These are phyloP conservation scores for Yamadazyma jaroonii DNA, from an alignment of 1,139 yeast species.

Conservation along the genomic window DNA sequence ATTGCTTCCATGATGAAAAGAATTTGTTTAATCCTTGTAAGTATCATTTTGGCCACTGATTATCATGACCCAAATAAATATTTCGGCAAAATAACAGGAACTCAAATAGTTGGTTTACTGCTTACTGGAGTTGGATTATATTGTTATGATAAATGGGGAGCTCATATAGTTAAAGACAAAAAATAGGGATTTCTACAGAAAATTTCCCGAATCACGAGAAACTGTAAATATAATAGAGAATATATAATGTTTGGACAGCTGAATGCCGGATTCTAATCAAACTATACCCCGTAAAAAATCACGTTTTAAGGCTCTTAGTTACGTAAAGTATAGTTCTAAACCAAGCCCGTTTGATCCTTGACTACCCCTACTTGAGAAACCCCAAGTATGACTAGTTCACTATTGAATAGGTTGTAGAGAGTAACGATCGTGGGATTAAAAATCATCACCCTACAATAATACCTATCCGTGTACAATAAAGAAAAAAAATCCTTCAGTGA, in stretches of 20 bases:
- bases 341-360: conserved; percentile 44
- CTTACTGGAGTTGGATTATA: conserved; percentile 35
- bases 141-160: conserved; percentile 43
- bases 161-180: conserved; percentile 24
- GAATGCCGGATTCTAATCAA: conserved; percentile 40
- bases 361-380: conserved; percentile 27
- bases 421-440: conserved; percentile 37
- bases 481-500: conserved; percentile 11
- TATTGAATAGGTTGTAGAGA: conserved; percentile 55
- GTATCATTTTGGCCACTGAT: conserved; percentile 24
- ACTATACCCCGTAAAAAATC: conserved; percentile 4
- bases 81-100: conserved; percentile 27
- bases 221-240: conserved; percentile 13
- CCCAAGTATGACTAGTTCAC: conserved; percentile 31
- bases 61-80: conserved; percentile 17
- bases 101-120: conserved; percentile 29
- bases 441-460: conserved; percentile 53
- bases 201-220: neutral
- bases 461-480: conserved; percentile 50
- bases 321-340: conserved; percentile 13
- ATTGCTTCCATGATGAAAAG: conserved; percentile 45
- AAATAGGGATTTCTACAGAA: no score
- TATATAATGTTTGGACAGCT: conserved; percentile 40
- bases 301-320: conserved; percentile 4
- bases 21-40: conserved; percentile 35